Conservation (phyloP, 208 protist species). For the Acanthamoeba lenticulata region DNA sequence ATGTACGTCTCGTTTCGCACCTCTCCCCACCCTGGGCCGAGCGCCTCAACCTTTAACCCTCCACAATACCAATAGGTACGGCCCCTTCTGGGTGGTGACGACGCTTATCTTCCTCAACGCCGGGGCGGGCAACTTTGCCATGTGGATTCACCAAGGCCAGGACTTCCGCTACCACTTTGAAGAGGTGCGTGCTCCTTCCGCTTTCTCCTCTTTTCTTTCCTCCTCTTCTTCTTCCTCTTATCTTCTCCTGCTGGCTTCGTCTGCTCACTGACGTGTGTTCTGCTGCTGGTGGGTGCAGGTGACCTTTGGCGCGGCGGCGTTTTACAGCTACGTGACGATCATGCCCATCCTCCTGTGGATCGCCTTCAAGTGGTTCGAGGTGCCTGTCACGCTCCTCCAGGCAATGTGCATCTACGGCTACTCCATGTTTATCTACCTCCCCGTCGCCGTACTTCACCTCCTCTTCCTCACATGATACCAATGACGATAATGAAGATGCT, state of each 20-base stretch:
- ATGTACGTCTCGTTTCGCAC: conserved; percentile 60
- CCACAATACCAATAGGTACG: too few species aligned
- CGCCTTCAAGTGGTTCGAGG: conserved; percentile 37
- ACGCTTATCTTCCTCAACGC: conserved; percentile 63
- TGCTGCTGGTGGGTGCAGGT: not conserved
- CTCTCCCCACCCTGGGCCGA: not conserved
- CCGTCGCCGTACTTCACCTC: conserved; percentile 22
- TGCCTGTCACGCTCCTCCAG: conserved; percentile 15
- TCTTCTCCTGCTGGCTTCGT: too few species aligned
- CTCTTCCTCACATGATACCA: not conserved
- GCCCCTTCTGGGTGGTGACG: conserved; percentile 57
- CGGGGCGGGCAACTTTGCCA: conserved; percentile 44
- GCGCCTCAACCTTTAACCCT: not conserved
- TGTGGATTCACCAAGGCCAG: not conserved
- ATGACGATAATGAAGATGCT: too few species aligned
- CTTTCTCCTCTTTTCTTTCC: not conserved
- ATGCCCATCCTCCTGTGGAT: conserved; percentile 56
- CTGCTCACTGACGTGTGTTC: too few species aligned
- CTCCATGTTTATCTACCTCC: conserved; percentile 60
- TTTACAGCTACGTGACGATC: conserved; percentile 53
- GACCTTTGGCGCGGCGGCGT: not conserved
- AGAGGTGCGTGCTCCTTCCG: conserved; percentile 2
- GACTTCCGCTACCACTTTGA: conserved; percentile 66
- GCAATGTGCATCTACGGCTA: conserved; percentile 69
- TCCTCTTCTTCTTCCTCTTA: too few species aligned